Evolutionary conservation across 768 basidiomycete genomes (phyloP).

Genomic region (Phlegmacium glaucopus): DNA sequence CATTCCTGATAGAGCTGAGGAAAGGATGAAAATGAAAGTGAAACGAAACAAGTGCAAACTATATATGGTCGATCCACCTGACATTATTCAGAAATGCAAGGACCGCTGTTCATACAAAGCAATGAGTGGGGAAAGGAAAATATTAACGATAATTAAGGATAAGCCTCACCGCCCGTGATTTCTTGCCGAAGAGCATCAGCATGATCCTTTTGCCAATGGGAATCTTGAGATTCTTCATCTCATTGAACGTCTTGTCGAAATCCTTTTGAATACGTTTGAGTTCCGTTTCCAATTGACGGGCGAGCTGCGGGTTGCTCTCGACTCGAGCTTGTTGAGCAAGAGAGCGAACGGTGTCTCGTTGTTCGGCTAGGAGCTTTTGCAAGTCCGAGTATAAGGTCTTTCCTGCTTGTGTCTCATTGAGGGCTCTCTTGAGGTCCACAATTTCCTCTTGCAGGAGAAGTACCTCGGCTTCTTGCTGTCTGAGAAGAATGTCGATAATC

Average conservation of each 20-base stretch:
- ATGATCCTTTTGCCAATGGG: conserved; percentile 17
- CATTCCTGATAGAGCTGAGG: too few species aligned
- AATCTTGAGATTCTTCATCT: conserved; percentile 21
- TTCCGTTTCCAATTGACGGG: conserved; percentile 12
- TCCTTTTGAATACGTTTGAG: conserved; percentile 16
- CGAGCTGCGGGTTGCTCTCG: conserved; percentile 8
- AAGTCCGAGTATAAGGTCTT: conserved; percentile 22
- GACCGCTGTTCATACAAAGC: too few species aligned
- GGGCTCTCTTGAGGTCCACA: conserved; percentile 21
- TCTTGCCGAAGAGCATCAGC: conserved; percentile 13
- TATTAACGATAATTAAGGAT: background rate
- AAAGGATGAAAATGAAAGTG: too few species aligned
- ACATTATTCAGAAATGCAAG: too few species aligned
- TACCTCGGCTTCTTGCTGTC: conserved; percentile 6
- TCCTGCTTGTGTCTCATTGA: conserved; percentile 30
- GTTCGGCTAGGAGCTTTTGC: conserved; percentile 22
- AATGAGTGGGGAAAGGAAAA: too few species aligned
- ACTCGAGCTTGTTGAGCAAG: conserved; percentile 9
- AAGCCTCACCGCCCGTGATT: conserved; percentile 13
- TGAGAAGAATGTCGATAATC: conserved; percentile 20
- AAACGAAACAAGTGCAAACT: too few species aligned
- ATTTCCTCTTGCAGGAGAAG: conserved; percentile 31
- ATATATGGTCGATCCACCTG: too few species aligned
- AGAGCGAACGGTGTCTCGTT: conserved; percentile 16
- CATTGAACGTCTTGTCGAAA: conserved; percentile 18